Evolutionary conservation across 2,329 filamentous ascomycete species (phyloP).

Genomic region (Apiospora rasikravindrae): DNA sequence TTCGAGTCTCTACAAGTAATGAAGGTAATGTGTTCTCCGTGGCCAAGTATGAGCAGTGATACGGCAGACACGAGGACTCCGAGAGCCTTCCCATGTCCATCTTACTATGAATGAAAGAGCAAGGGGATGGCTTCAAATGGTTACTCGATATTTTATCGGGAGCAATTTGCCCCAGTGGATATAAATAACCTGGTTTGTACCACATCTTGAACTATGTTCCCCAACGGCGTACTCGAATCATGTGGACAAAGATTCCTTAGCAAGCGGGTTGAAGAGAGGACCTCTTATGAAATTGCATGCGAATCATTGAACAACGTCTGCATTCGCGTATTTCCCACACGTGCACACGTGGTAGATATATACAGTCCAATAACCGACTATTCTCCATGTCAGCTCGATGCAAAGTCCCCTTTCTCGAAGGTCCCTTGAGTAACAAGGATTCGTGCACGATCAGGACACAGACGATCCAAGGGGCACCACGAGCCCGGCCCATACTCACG

Average conservation of each 20-base stretch:
- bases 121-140: not conserved
- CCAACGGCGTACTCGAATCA: not conserved
- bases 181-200: not conserved
- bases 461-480: not conserved
- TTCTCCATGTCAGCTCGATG: too few relatives aligned
- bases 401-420: too few relatives aligned
- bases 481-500: not conserved
- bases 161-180: not conserved
- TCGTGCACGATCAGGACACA: too few relatives aligned
- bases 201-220: not conserved
- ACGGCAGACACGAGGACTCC: not conserved
- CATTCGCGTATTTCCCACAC: too few relatives aligned
- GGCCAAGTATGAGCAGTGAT: not conserved
- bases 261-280: not conserved
- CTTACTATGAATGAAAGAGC: not conserved
- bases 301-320: too few relatives aligned
- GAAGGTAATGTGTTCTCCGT: too few relatives aligned
- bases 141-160: not conserved
- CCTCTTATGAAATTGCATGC: too few relatives aligned
- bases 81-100: too few relatives aligned
- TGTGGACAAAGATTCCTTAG: not conserved
- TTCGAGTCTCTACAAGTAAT: too few relatives aligned
- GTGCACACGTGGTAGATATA: too few relatives aligned
- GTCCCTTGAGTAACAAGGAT: too few relatives aligned
- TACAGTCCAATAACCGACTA: too few relatives aligned